Percentiles rank a stretch among this genome's conserved stretches.
Conservation (phyloP, 169 alveolate genomes). For the Theileria parva region DNA sequence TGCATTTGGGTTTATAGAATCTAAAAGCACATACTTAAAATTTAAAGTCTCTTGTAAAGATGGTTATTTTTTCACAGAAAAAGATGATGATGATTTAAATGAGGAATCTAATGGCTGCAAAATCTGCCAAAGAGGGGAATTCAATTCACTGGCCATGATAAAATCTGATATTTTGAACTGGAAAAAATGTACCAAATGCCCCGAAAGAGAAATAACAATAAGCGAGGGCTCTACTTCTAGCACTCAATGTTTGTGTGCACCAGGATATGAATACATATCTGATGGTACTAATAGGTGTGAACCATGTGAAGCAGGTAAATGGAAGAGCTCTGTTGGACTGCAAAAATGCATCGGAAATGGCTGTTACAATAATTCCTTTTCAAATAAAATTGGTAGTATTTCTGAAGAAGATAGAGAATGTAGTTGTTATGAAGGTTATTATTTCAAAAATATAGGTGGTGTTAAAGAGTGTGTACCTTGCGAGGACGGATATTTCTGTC, state of each 20-base stretch:
- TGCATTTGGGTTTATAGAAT: constrained; percentile 50
- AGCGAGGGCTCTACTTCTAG: constrained; percentile 73
- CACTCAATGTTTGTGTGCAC: constrained; percentile 77
- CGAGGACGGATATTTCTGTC: constrained; percentile 73
- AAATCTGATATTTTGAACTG: constrained; percentile 31
- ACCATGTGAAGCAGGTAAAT: constrained; percentile 73
- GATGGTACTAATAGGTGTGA: constrained; percentile 43
- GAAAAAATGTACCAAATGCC: constrained; percentile 64
- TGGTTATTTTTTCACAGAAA: constrained; percentile 34
- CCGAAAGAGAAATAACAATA: constrained; percentile 70
- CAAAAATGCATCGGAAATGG: constrained; percentile 65
- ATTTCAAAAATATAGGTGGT: constrained; percentile 59
- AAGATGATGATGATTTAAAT: constrained; percentile 53
- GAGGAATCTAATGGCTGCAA: constrained; percentile 62
- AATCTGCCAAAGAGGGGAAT: constrained; percentile 74
- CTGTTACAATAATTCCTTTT: constrained; percentile 69
- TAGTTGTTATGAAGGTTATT: constrained; percentile 68
- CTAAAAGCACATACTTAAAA: constrained; percentile 20
- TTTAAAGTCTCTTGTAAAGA: constrained; percentile 43
- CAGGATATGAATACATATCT: constrained; percentile 70
- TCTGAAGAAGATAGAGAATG: constrained; percentile 75
- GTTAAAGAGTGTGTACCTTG: constrained; percentile 70
- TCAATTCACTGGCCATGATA: constrained; percentile 68
- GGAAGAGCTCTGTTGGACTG: constrained; percentile 72
- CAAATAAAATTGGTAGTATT: constrained; percentile 65